Percentiles rank a stretch among this genome's conserved stretches.
Evolutionary conservation across 768 basidiomycete genomes (phyloP).

Genomic region (Termitomyces sp.): DNA sequence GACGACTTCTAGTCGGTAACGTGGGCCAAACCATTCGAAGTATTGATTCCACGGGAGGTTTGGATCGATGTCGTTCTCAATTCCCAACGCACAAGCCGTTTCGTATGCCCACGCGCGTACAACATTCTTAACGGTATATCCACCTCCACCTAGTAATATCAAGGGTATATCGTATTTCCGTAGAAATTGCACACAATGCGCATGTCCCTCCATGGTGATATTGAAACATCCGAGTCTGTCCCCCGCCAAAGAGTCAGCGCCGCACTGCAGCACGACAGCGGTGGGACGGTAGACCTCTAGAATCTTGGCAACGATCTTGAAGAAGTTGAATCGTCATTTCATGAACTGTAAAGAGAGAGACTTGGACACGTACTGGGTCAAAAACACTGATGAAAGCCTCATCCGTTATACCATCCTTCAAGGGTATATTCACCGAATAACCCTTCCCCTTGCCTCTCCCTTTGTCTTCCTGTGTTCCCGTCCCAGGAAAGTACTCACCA

Average conservation of each 20-base stretch:
- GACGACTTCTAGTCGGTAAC: slow-evolving; percentile 89
- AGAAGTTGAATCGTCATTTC: neutral
- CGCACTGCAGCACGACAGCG: slow-evolving; percentile 90
- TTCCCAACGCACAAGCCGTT: slow-evolving; percentile 91
- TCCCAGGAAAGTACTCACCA: slow-evolving; percentile 92
- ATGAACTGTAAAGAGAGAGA: neutral
- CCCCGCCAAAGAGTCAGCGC: slow-evolving; percentile 91
- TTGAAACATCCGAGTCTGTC: slow-evolving; percentile 98
- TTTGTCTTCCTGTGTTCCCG: slow-evolving; percentile 78
- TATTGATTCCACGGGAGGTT: slow-evolving; percentile 86
- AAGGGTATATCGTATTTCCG: slow-evolving; percentile 80
- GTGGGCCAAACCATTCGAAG: slow-evolving; percentile 97
- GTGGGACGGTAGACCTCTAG: slow-evolving; percentile 87
- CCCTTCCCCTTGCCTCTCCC: slow-evolving; percentile 83
- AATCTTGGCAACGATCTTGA: slow-evolving; percentile 76
- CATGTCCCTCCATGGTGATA: slow-evolving; percentile 92
- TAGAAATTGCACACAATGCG: slow-evolving; percentile 85
- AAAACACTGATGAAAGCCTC: slow-evolving; percentile 87
- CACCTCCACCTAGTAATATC: slow-evolving; percentile 92
- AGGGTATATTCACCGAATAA: slow-evolving; percentile 89
- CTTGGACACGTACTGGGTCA: slow-evolving; percentile 67
- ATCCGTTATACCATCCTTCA: slow-evolving; percentile 93
- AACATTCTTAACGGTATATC: slow-evolving; percentile 97
- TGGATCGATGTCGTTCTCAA: slow-evolving; percentile 72
- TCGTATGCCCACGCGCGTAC: slow-evolving; percentile 95